Evolutionary conservation across 176 grass and related monocot species (phyloP).

Genomic region (Bonia amplexicaulis): DNA sequence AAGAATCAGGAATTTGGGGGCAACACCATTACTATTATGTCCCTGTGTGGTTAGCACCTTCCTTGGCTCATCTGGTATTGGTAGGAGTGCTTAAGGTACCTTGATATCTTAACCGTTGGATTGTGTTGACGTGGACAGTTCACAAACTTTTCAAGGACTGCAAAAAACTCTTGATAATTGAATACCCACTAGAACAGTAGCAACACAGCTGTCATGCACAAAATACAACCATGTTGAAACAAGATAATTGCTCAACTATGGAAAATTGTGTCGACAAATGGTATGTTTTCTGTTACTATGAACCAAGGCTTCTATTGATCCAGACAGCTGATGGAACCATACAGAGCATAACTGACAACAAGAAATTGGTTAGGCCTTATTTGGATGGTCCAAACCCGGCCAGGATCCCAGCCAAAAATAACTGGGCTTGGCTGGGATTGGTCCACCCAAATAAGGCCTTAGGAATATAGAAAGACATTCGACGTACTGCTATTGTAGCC

Average conservation of each 20-base stretch:
- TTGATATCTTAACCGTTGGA: no score
- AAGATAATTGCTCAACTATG: neutral
- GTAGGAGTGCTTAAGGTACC: no score
- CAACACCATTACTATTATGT: no score
- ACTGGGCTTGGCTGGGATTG: neutral
- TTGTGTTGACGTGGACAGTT: no score
- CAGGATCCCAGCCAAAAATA: neutral
- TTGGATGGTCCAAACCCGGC: neutral
- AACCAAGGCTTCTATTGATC: neutral
- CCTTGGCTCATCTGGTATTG: no score
- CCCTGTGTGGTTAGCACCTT: no score
- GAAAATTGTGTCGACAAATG: constrained; percentile 1
- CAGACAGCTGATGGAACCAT: neutral
- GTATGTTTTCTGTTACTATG: neutral
- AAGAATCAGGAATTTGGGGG: neutral
- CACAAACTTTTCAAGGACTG: no score
- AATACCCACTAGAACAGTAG: neutral
- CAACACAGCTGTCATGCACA: neutral
- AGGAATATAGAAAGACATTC: constrained; percentile 10
- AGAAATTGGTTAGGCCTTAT: neutral
- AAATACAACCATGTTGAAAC: neutral
- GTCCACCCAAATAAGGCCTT: neutral
- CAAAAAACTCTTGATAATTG: neutral
- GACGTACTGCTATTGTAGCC: neutral
- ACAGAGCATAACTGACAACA: constrained; percentile 19